Percentiles rank a stretch among this genome's conserved stretches.
phyloP scores from a whole-genome alignment of 2,329 filamentous ascomycete genomes.

The Grosmannia penicillata region DNA sequence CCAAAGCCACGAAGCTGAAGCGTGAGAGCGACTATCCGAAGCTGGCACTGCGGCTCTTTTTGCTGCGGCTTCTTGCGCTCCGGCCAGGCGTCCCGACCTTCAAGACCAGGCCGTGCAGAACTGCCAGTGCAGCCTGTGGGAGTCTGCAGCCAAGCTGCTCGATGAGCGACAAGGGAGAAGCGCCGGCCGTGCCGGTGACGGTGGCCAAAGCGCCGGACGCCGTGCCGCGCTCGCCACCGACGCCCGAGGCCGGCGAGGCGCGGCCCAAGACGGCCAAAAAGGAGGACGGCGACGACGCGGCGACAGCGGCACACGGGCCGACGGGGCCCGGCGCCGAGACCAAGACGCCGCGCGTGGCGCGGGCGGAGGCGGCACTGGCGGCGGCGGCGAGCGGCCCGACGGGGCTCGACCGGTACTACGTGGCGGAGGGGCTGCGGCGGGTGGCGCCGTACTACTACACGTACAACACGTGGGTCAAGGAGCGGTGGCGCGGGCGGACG shows the following conservation, averaged over 20 bases:
- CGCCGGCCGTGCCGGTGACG: too few species aligned
- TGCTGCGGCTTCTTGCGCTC: too few species aligned
- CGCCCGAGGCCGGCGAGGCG: not conserved
- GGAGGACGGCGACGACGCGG: conserved; percentile 3
- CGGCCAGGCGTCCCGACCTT: too few species aligned
- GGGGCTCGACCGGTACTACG: conserved; percentile 57
- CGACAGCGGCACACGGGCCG: conserved; percentile 2
- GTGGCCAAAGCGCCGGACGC: too few species aligned
- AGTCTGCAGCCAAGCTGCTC: too few species aligned
- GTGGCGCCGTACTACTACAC: conserved; percentile 82
- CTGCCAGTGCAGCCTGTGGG: too few species aligned
- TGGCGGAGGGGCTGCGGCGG: conserved; percentile 70
- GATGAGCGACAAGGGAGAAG: too few species aligned
- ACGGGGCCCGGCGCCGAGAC: not conserved
- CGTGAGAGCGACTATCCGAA: too few species aligned
- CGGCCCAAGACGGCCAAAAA: conserved; percentile 5
- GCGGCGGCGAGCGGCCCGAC: conserved; percentile 12
- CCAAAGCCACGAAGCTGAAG: too few species aligned
- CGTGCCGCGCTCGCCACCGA: too few species aligned
- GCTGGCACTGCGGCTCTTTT: too few species aligned
- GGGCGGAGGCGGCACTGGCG: not conserved
- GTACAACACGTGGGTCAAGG: conserved; percentile 89
- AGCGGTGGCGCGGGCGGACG: conserved; percentile 73
- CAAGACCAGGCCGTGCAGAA: too few species aligned
- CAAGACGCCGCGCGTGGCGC: not conserved